Conservation (phyloP, 2,329 filamentous ascomycete genomes). For the Epichloe aotearoae region DNA sequence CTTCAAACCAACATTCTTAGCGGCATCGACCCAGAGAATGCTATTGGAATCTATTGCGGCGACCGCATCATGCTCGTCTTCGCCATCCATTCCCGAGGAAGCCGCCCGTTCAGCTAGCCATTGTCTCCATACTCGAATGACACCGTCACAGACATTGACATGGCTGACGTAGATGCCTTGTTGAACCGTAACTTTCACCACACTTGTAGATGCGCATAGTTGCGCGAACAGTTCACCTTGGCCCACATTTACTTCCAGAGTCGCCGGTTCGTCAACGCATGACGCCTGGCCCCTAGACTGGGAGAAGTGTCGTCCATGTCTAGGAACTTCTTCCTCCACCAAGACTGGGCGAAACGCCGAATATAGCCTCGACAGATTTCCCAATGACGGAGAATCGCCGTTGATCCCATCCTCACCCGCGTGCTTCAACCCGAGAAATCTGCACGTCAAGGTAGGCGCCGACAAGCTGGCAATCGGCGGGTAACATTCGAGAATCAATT, state of each 20-base stretch:
- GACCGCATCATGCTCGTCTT: background rate
- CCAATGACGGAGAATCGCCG: slow-evolving; percentile 12
- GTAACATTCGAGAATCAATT: slow-evolving; percentile 66
- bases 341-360: slow-evolving; percentile 55
- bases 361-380: slow-evolving; percentile 45
- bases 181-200: slow-evolving; percentile 52
- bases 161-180: slow-evolving; percentile 50
- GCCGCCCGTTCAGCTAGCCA: slow-evolving; percentile 45
- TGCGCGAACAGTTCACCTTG: slow-evolving; percentile 62
- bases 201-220: slow-evolving; percentile 52
- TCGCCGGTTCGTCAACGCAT: slow-evolving; percentile 30
- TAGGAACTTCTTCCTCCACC: slow-evolving; percentile 34
- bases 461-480: slow-evolving; percentile 56
- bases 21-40: slow-evolving; percentile 56
- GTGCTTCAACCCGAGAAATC: slow-evolving; percentile 45
- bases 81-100: background rate
- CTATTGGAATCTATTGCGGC: slow-evolving; percentile 5
- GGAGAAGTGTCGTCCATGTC: background rate
- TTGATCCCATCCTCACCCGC: slow-evolving; percentile 6
- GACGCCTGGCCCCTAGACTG: background rate
- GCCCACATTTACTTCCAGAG: slow-evolving; percentile 51
- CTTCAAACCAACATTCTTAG: slow-evolving; percentile 52
- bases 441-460: slow-evolving; percentile 54
- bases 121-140: slow-evolving; percentile 57
- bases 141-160: slow-evolving; percentile 52